Evolutionary conservation across 2,329 filamentous ascomycete genomes (phyloP).

Genomic region (Exophiala alcalophila): DNA sequence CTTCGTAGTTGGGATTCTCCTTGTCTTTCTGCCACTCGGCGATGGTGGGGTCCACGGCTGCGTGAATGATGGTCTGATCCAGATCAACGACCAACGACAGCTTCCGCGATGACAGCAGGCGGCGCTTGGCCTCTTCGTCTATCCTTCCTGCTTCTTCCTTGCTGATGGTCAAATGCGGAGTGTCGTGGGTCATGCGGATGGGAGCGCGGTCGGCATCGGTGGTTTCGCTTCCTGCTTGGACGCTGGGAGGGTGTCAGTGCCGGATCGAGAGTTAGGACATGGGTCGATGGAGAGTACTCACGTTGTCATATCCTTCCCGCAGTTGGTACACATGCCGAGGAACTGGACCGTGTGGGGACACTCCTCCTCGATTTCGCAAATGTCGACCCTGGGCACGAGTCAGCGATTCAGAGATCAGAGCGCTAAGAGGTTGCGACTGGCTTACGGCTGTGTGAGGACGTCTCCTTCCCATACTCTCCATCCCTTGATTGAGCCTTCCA

Average conservation of each 20-base stretch:
- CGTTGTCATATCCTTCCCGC: slow-evolving; percentile 95
- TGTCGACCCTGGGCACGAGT: slow-evolving; percentile 44
- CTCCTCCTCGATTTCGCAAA: slow-evolving; percentile 81
- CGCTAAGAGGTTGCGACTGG: slow-evolving; percentile 14
- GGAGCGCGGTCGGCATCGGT: slow-evolving; percentile 69
- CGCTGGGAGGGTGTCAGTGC: slow-evolving; percentile 14
- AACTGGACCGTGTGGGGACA: slow-evolving; percentile 91
- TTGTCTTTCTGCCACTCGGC: slow-evolving; percentile 92
- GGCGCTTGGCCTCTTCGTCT: slow-evolving; percentile 81
- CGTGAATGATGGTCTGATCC: slow-evolving; percentile 97
- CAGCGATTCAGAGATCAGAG: slow-evolving; percentile 12
- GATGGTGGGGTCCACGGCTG: slow-evolving; percentile 92
- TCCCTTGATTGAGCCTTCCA: slow-evolving; percentile 71
- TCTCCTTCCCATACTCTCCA: slow-evolving; percentile 65
- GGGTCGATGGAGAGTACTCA: slow-evolving; percentile 36
- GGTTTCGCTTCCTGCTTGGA: slow-evolving; percentile 22
- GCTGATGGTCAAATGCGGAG: slow-evolving; percentile 82
- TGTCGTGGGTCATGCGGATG: slow-evolving; percentile 93
- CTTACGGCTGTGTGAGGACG: slow-evolving; percentile 44
- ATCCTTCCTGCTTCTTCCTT: slow-evolving; percentile 73
- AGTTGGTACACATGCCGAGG: slow-evolving; percentile 83
- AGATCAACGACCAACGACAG: slow-evolving; percentile 93
- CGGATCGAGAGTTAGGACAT: neutral
- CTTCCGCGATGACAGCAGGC: slow-evolving; percentile 76
- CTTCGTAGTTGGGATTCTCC: slow-evolving; percentile 83